Evolutionary conservation across 371 early-diverging fungal species (phyloP).

Genomic region (Lichtheimia hyalospora): DNA sequence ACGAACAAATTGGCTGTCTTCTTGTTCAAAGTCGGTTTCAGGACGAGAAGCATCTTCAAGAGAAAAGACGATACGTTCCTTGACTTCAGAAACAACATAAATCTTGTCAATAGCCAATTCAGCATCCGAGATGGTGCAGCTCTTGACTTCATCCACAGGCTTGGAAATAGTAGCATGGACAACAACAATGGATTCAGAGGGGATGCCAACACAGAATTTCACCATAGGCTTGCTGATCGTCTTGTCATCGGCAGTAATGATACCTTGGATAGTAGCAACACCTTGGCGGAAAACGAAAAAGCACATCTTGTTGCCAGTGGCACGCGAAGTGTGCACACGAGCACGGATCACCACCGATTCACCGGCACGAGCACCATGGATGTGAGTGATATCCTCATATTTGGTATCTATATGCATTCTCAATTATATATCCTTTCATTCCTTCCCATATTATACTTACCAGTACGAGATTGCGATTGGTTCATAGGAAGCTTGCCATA

Average conservation of each 20-base stretch:
- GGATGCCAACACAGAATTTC: slow-evolving; percentile 84
- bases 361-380: slow-evolving; percentile 67
- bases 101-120: slow-evolving; percentile 84
- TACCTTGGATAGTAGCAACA: slow-evolving; percentile 86
- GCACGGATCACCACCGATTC: slow-evolving; percentile 83
- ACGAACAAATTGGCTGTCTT: slow-evolving; percentile 67
- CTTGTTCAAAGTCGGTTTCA: slow-evolving; percentile 75
- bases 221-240: slow-evolving; percentile 94
- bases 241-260: slow-evolving; percentile 65
- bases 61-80: slow-evolving; percentile 90
- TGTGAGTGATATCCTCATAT: slow-evolving; percentile 53
- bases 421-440: neutral
- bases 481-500: slow-evolving; percentile 92
- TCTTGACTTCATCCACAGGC: slow-evolving; percentile 84
- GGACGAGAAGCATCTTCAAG: slow-evolving; percentile 95
- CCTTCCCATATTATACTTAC: slow-evolving; percentile 24
- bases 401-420: slow-evolving; percentile 32
- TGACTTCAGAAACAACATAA: slow-evolving; percentile 78
- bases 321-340: slow-evolving; percentile 88
- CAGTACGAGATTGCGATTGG: slow-evolving; percentile 76
- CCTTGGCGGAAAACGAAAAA: slow-evolving; percentile 93
- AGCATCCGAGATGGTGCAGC: slow-evolving; percentile 89
- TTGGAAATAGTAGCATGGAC: slow-evolving; percentile 81
- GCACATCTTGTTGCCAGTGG: slow-evolving; percentile 87
- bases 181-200: slow-evolving; percentile 88